Percentiles rank a stretch among this genome's conserved stretches.
phyloP scores from a whole-genome alignment of 164 flowering plant genomes.

The Pachysandra terminalis region DNA sequence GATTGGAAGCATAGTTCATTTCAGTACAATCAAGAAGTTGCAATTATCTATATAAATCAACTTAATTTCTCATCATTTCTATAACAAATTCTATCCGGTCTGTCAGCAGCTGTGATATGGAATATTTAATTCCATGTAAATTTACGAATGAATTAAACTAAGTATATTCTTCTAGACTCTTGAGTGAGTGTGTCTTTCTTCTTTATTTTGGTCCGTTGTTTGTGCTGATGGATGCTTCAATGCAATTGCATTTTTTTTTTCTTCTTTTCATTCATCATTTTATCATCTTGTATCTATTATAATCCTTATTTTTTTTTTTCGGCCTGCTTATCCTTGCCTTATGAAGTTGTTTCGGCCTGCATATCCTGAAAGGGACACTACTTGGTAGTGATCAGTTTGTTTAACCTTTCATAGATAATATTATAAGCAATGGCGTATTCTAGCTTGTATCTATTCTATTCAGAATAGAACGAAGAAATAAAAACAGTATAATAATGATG shows the following conservation, averaged over 20 bases:
- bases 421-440: background rate
- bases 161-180: slow-evolving; percentile 10
- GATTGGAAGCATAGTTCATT: too few relatives aligned
- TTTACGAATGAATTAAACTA: slow-evolving; percentile 15
- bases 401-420: background rate
- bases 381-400: background rate
- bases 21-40: too few relatives aligned
- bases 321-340: background rate
- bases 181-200: slow-evolving; percentile 12
- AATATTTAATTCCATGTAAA: slow-evolving; percentile 10
- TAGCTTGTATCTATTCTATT: too few relatives aligned
- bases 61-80: slow-evolving; percentile 8
- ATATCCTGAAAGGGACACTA: background rate
- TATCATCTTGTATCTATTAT: background rate
- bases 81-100: slow-evolving; percentile 7
- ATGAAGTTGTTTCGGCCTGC: background rate
- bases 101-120: slow-evolving; percentile 15
- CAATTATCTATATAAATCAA: too few relatives aligned
- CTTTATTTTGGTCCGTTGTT: slow-evolving; percentile 9
- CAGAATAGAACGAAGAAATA: too few relatives aligned
- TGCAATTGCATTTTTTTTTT: slow-evolving; percentile 11
- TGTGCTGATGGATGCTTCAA: slow-evolving; percentile 20
- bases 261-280: background rate
- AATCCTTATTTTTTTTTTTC: slow-evolving; percentile 2
- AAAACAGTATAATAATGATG: too few relatives aligned